These are phyloP conservation scores for Cytospora chrysosperma DNA, from an alignment of 2,329 filamentous ascomycete genomes.

Conservation along the genomic window DNA sequence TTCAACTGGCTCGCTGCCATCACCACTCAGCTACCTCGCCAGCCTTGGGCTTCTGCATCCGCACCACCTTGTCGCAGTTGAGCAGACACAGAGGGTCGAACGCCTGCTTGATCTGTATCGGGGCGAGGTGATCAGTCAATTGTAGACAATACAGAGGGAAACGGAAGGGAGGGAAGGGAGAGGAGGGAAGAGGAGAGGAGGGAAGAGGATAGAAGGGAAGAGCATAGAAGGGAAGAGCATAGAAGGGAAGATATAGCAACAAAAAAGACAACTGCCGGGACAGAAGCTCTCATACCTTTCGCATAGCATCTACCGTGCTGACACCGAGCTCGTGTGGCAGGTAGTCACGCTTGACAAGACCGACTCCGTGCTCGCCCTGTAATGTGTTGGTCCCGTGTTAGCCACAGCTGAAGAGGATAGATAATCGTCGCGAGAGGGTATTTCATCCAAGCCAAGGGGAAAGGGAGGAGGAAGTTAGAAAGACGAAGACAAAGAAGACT, in stretches of 20 bases:
- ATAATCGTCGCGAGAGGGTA: background rate
- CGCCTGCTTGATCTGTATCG: slow-evolving; percentile 68
- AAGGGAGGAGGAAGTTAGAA: background rate
- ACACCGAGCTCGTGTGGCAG: slow-evolving; percentile 74
- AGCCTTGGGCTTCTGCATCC: slow-evolving; percentile 55
- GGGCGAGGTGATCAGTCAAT: background rate
- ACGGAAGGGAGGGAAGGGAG: no score
- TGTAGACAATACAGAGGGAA: no score
- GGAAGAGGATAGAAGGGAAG: no score
- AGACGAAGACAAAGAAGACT: slow-evolving; percentile 28
- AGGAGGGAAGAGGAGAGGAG: no score
- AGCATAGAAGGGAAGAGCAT: background rate
- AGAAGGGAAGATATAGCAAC: slow-evolving; percentile 13
- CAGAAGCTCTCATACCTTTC: slow-evolving; percentile 56
- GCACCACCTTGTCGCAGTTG: slow-evolving; percentile 68
- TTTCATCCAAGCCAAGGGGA: background rate
- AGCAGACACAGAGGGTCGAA: slow-evolving; percentile 73
- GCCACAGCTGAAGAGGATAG: background rate
- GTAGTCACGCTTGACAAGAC: slow-evolving; percentile 82
- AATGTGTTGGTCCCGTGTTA: slow-evolving; percentile 8
- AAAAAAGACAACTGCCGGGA: no score
- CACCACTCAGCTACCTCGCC: slow-evolving; percentile 49
- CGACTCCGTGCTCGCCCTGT: slow-evolving; percentile 78
- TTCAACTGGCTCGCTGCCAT: slow-evolving; percentile 7
- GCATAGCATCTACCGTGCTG: slow-evolving; percentile 76